These are phyloP conservation scores for Hyphopichia fennica DNA, from an alignment of 1,139 yeast species.

Conservation along the genomic window DNA sequence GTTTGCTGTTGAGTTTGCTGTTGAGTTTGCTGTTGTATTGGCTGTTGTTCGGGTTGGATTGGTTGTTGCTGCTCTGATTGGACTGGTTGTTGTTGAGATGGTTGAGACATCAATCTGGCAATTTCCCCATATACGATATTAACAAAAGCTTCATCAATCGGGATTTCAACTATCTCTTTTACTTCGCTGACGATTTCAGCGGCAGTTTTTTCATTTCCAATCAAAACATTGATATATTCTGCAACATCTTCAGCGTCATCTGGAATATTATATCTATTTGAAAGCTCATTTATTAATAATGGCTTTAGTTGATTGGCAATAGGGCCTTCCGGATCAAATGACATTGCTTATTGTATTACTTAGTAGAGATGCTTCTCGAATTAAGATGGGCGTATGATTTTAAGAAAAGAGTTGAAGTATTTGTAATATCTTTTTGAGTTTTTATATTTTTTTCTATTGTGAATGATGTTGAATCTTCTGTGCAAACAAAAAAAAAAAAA, in stretches of 20 bases:
- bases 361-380: too few species aligned
- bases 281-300: slow-evolving; percentile 37
- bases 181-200: slow-evolving; percentile 67
- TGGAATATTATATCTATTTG: slow-evolving; percentile 30
- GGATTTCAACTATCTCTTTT: slow-evolving; percentile 62
- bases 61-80: slow-evolving; percentile 18
- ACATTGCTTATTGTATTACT: too few species aligned
- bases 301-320: slow-evolving; percentile 38
- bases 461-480: not conserved
- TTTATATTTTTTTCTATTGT: not conserved
- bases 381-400: not conserved
- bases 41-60: slow-evolving; percentile 16
- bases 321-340: slow-evolving; percentile 45
- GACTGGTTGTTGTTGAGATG: slow-evolving; percentile 10
- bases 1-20: slow-evolving; percentile 7
- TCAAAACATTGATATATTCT: slow-evolving; percentile 72
- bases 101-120: slow-evolving; percentile 29
- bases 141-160: slow-evolving; percentile 52
- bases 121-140: slow-evolving; percentile 58
- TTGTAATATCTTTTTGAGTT: not conserved
- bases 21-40: slow-evolving; percentile 14
- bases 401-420: not conserved
- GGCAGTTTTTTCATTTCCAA: slow-evolving; percentile 68
- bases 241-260: slow-evolving; percentile 82
- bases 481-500: slow-evolving; percentile 1